These are phyloP conservation scores for Myxozyma udenii DNA, from an alignment of 805 yeast species.

Conservation along the genomic window DNA sequence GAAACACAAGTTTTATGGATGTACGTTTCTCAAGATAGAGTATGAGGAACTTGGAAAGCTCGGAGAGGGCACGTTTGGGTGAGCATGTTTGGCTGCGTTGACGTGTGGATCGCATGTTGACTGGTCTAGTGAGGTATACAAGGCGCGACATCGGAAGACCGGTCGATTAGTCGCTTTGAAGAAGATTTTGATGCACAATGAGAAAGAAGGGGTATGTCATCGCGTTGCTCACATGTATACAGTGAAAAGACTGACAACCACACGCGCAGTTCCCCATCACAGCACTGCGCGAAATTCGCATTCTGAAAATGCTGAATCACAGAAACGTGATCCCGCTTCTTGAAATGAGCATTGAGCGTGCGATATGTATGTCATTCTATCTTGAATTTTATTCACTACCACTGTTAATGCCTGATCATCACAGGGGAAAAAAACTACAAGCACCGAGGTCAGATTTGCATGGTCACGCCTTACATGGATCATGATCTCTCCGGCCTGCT, in stretches of 20 bases:
- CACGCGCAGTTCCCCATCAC: slow-evolving; percentile 87
- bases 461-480: slow-evolving; percentile 90
- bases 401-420: neutral
- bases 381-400: too few relatives aligned
- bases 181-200: slow-evolving; percentile 72
- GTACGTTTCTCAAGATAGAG: slow-evolving; percentile 37
- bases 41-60: slow-evolving; percentile 44
- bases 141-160: slow-evolving; percentile 58
- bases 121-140: slow-evolving; percentile 64
- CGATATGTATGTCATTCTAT: slow-evolving; percentile 9
- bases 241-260: too few relatives aligned
- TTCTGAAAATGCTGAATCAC: slow-evolving; percentile 67
- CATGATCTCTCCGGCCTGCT: slow-evolving; percentile 87
- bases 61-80: slow-evolving; percentile 84
- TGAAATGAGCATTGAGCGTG: slow-evolving; percentile 67
- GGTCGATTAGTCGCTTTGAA: slow-evolving; percentile 78
- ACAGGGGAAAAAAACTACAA: slow-evolving; percentile 34
- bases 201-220: slow-evolving; percentile 53
- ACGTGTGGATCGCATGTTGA: neutral
- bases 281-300: slow-evolving; percentile 86
- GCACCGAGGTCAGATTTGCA: slow-evolving; percentile 54
- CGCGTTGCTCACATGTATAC: too few relatives aligned
- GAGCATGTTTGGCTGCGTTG: slow-evolving; percentile 11
- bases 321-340: slow-evolving; percentile 69
- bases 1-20: slow-evolving; percentile 35